Evolutionary conservation across 2,329 filamentous ascomycete species (phyloP).

Genomic region (Aureobasidium uvarum): DNA sequence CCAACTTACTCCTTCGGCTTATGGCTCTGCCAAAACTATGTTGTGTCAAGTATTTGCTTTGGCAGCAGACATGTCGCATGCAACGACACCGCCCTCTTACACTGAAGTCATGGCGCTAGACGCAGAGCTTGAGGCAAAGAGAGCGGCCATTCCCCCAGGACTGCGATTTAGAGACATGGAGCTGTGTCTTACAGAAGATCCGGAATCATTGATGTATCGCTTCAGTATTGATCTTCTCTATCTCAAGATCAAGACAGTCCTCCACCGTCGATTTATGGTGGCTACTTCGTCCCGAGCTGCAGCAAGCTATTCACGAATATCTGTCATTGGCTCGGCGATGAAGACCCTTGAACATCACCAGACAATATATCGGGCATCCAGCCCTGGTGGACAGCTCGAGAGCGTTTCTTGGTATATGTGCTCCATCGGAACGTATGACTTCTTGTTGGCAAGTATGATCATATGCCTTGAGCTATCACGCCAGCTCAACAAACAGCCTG

Average conservation of each 20-base stretch:
- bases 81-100: conserved; percentile 39
- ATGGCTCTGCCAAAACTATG: conserved; percentile 39
- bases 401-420: conserved; percentile 49
- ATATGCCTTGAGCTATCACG: conserved; percentile 47
- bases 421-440: conserved; percentile 49
- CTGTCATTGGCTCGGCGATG: conserved; percentile 51
- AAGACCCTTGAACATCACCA: conserved; percentile 51
- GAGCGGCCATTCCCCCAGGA: conserved; percentile 38
- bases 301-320: conserved; percentile 46
- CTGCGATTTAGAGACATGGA: conserved; percentile 42
- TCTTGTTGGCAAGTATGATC: conserved; percentile 51
- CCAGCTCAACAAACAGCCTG: conserved; percentile 24
- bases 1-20: conserved; percentile 40
- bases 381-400: conserved; percentile 46
- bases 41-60: conserved; percentile 42
- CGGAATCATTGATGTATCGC: conserved; percentile 53
- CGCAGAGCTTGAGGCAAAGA: conserved; percentile 39
- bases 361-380: conserved; percentile 51
- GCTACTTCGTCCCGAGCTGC: conserved; percentile 27
- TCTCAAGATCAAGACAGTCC: conserved; percentile 52
- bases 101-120: conserved; percentile 44
- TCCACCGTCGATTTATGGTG: conserved; percentile 55
- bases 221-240: conserved; percentile 54
- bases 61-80: conserved; percentile 43
- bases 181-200: conserved; percentile 49